These are phyloP conservation scores for Boletellus sp. DNA, from an alignment of 1,284 basidiomycete species.

Conservation along the genomic window DNA sequence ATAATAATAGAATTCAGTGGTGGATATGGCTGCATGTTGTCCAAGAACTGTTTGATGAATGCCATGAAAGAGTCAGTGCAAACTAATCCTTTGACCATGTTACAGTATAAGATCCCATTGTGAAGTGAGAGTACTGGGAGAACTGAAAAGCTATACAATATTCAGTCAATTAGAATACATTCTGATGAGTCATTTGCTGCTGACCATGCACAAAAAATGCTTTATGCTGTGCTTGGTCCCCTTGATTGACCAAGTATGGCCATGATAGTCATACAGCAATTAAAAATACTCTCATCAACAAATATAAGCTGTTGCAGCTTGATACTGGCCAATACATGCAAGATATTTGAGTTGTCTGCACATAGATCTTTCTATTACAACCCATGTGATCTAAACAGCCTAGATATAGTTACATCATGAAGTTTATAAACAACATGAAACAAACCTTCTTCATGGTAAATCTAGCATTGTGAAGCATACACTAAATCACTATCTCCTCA, in stretches of 20 bases:
- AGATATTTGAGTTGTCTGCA: neutral
- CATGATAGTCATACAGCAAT: neutral
- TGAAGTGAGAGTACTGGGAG: conserved; percentile 2
- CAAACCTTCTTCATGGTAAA: conserved; percentile 8
- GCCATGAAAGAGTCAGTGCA: neutral
- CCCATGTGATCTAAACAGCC: neutral
- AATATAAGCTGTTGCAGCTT: neutral
- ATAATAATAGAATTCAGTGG: neutral
- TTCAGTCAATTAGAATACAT: neutral
- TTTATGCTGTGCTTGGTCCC: neutral
- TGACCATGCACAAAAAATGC: conserved; percentile 7
- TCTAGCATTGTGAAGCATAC: neutral
- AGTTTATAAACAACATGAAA: neutral
- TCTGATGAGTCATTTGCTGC: neutral
- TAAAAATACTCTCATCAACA: conserved; percentile 6
- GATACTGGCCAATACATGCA: neutral
- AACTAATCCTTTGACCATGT: conserved; percentile 3
- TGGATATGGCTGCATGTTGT: neutral
- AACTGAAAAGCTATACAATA: conserved; percentile 1
- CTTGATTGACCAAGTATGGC: conserved; percentile 1
- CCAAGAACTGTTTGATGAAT: neutral
- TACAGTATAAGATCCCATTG: conserved; percentile 8
- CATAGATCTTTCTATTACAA: neutral
- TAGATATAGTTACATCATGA: too few relatives aligned
- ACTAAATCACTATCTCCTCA: neutral